phyloP scores from a whole-genome alignment of 192 early-diverging fungal species.

The Phlyctochytrium bullatum region DNA sequence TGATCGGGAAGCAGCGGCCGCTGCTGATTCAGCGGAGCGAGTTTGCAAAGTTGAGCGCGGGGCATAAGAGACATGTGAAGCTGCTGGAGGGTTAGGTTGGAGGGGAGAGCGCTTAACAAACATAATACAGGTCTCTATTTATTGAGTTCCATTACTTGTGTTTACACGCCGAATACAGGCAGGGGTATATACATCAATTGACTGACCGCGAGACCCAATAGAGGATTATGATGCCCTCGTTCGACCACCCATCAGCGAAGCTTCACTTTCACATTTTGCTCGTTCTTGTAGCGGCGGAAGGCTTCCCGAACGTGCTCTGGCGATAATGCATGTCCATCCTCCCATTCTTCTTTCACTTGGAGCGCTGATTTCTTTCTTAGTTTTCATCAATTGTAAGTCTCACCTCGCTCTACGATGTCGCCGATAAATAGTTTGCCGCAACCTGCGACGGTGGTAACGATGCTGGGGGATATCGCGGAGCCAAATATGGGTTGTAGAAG shows the following conservation, averaged over 20 bases:
- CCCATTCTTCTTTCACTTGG: conserved; percentile 71
- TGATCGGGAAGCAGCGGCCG: conserved; percentile 78
- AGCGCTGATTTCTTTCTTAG: conserved; percentile 30
- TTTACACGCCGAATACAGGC: too few species aligned
- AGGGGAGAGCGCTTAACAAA: too few species aligned
- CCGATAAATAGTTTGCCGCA: conserved; percentile 87
- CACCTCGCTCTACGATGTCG: conserved; percentile 77
- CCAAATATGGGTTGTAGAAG: conserved; percentile 67
- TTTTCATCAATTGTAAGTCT: background rate
- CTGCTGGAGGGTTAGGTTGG: too few species aligned
- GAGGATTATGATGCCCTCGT: too few species aligned
- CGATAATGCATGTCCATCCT: conserved; percentile 64
- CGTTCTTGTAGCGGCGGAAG: conserved; percentile 64
- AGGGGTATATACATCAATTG: too few species aligned
- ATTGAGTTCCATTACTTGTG: too few species aligned
- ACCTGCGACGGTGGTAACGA: conserved; percentile 76
- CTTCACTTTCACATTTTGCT: too few species aligned
- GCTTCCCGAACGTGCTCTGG: conserved; percentile 85
- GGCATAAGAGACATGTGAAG: conserved; percentile 20
- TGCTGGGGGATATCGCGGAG: conserved; percentile 60
- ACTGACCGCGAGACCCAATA: too few species aligned
- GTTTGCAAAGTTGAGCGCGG: conserved; percentile 57
- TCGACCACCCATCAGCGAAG: too few species aligned
- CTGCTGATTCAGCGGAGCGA: conserved; percentile 60
- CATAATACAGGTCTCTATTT: too few species aligned